Base-by-base conservation (phyloP, 2,329 filamentous ascomycete species). In the Alternaria viburni region DNA sequence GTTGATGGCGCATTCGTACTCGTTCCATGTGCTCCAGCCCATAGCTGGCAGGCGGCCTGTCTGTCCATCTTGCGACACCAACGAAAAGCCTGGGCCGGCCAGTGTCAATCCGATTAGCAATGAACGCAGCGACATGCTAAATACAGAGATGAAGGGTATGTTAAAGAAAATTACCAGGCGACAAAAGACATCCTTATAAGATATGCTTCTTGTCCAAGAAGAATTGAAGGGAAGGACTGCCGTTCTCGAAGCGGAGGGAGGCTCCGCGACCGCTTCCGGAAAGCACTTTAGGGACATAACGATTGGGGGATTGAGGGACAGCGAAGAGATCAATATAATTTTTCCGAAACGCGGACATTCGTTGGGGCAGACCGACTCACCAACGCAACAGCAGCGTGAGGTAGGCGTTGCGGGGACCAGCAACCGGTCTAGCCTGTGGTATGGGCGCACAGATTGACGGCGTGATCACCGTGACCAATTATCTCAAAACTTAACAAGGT, bases 1-100 rank as follows among this genome's bases (percentile, higher is more conserved):
- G 50, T 67, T 69, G 19, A 70, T 70, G 23, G 56, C 69, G 63
- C 73, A 76, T 44, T 65, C 64, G 9, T 68, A 69, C 30, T 67
- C 66, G 26, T 70, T 70, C 69, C 69, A 72, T 15, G 67, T 71
- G 45, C 65, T 73, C 71, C 71, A 73, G 13, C 70, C 69, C 61
- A 73, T 64, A 11, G 69, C 68, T 36, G 70, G 69, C 12, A 67
- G 59, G n/a, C 61, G 61, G 21, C 69, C 69, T 12, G 66, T 68
- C 3, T 45, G 26, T 10, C 67, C 69, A 56, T 71, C 66, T 49
- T 41, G 49, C 3, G 65, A 67, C 4, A 67, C 46, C 26, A 65
- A 32, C 9, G 59, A 57, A 21, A 54, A 44, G 49, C 58, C 25
- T 4, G 54, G 13, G 19, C 44, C 19, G 21, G 56, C 19, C 15